phyloP scores from a whole-genome alignment of 805 yeast species.

The Wilhelminamyces savonicus region DNA sequence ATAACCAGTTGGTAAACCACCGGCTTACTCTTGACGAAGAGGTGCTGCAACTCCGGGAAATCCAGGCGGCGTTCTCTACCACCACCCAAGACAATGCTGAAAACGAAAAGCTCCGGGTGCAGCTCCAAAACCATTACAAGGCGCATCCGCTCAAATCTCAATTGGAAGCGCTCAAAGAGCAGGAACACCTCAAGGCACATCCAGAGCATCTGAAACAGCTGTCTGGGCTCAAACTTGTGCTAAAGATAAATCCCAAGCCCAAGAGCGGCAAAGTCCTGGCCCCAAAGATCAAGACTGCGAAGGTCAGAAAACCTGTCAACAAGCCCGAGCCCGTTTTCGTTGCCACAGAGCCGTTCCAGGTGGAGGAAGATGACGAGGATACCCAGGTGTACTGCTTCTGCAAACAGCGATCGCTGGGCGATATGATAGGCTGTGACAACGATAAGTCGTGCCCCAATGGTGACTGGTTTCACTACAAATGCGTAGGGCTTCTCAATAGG shows the following conservation, averaged over 20 bases:
- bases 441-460: slow-evolving; percentile 34
- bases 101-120: slow-evolving; percentile 19
- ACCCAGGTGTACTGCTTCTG: slow-evolving; percentile 16
- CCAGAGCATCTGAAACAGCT: slow-evolving; percentile 1
- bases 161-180: slow-evolving; percentile 31
- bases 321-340: background rate
- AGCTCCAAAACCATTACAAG: slow-evolving; percentile 27
- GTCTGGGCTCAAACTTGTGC: slow-evolving; percentile 9
- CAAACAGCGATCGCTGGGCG: slow-evolving; percentile 21
- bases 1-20: slow-evolving; percentile 18
- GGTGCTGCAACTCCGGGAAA: slow-evolving; percentile 2
- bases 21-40: slow-evolving; percentile 11
- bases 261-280: background rate
- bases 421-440: slow-evolving; percentile 24
- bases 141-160: slow-evolving; percentile 31
- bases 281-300: background rate
- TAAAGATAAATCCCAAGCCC: slow-evolving; percentile 3
- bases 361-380: slow-evolving; percentile 3
- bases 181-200: slow-evolving; percentile 4
- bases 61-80: slow-evolving; percentile 1
- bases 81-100: slow-evolving; percentile 4
- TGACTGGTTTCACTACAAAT: slow-evolving; percentile 42
- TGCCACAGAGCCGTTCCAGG: too few species aligned
- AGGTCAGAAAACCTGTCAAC: background rate
- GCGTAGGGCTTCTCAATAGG: slow-evolving; percentile 33